Evolutionary conservation across 2,329 filamentous ascomycete species (phyloP), one percentile per base, ranked within the genome.

Genomic region (Hypoxylon sp.): DNA sequence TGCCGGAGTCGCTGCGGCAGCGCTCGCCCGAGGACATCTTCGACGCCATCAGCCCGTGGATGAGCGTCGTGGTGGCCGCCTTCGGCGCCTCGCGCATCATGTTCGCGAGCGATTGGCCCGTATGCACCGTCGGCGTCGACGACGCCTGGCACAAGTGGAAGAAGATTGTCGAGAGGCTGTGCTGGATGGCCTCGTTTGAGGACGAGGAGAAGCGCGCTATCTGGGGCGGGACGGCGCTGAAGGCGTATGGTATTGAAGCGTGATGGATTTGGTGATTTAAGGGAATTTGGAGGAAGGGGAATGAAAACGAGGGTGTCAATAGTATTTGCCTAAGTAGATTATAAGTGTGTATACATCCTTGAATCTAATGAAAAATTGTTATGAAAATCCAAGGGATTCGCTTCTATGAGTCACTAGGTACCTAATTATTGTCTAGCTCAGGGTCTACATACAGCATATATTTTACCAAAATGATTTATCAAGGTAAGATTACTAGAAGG

Each of bases 31-130:
- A 86, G 63, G 84, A 87, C 37, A 86, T 94, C 63, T 89, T 93
- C 71, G 82, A 86, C 68, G 85, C 85, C 44, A 84, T 92, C 19
- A 84, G 86, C 65, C 90, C 91, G 24, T 97, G 93, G 91, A 86
- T 93, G 1, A 87, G 90, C 67, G 87, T 91, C 57, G 82, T 94
- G 0, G 87, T 97, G 57, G 86, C 89, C 29, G 86, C 87, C 1
- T 98, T 97, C 76, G 90, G 92, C 1, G 82, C 91, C 0, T 78
- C 83, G 22, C 86, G 93, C 70, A 86, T 96, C 77, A 94, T 98
- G 91, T 98, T 96, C 80, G 94, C 91, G 24, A 94, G 92, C 71
- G 94, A 98, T 80, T 98, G 95, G 95, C 94, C 95, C 1, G 91
- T 98, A 0, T 97, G 94, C 81, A 94, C 93, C 69, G 82, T 93